These are phyloP conservation scores for Ministeria vibrans DNA, from an alignment of 78 protist genomes.

Conservation along the genomic window DNA sequence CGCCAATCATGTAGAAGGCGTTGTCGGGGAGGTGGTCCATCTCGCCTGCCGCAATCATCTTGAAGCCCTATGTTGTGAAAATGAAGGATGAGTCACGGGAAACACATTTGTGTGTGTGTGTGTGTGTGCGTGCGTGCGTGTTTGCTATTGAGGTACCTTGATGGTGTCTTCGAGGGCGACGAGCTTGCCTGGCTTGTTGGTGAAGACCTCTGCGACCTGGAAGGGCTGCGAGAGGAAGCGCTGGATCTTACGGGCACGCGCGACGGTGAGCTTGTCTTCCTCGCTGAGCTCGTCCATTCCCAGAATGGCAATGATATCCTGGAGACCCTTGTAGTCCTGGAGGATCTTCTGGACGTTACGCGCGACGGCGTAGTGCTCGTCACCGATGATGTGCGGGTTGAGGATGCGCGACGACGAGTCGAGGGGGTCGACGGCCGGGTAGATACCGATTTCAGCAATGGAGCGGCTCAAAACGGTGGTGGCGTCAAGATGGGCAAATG, in stretches of 20 bases:
- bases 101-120: too few relatives aligned
- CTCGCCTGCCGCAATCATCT: constrained; percentile 69
- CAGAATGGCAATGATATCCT: constrained; percentile 98
- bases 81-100: too few relatives aligned
- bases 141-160: too few relatives aligned
- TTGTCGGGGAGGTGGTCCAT: constrained; percentile 90
- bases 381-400: constrained; percentile 89
- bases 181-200: constrained; percentile 87
- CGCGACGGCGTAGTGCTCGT: constrained; percentile 86
- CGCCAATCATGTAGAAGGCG: constrained; percentile 97
- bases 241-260: constrained; percentile 96
- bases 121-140: too few relatives aligned
- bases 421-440: constrained; percentile 98
- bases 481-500: constrained; percentile 98
- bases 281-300: constrained; percentile 98
- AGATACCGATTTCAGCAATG: constrained; percentile 96
- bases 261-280: constrained; percentile 92
- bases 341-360: constrained; percentile 83
- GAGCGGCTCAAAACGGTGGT: constrained; percentile 96
- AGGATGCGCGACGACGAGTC: constrained; percentile 95
- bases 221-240: constrained; percentile 98
- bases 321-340: constrained; percentile 94
- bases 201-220: constrained; percentile 96
- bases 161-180: constrained; percentile 81
- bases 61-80: too few relatives aligned